phyloP scores from a whole-genome alignment of 2,329 filamentous ascomycete species.

The Bipolaris cookei region DNA sequence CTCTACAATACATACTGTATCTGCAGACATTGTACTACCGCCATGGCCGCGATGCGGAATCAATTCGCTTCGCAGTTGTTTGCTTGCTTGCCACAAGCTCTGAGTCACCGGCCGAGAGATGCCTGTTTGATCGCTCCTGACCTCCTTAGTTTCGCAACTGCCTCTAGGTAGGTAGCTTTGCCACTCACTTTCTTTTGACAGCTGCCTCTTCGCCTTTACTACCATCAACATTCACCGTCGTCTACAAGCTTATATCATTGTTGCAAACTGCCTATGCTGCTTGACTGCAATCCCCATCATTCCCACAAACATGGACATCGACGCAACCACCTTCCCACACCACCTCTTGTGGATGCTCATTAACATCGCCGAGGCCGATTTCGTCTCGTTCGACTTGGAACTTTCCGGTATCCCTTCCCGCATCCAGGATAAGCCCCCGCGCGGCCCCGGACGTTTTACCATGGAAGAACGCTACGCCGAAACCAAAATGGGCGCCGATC shows the following conservation, averaged over 20 bases:
- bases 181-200: constrained; percentile 11
- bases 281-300: neutral
- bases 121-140: constrained; percentile 23
- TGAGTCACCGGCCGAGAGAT: constrained; percentile 14
- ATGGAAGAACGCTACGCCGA: constrained; percentile 68
- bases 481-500: constrained; percentile 64
- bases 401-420: constrained; percentile 65
- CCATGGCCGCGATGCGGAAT: neutral
- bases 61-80: constrained; percentile 4
- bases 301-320: constrained; percentile 61
- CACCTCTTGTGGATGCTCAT: constrained; percentile 63
- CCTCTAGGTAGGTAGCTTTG: neutral
- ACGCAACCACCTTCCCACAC: constrained; percentile 56
- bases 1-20: neutral
- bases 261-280: constrained; percentile 5
- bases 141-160: constrained; percentile 20
- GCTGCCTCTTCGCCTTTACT: neutral
- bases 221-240: neutral
- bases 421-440: constrained; percentile 48
- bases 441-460: constrained; percentile 52
- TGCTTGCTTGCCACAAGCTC: constrained; percentile 9
- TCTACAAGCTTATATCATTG: neutral
- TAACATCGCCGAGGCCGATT: constrained; percentile 64
- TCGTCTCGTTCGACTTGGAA: constrained; percentile 70
- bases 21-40: neutral